Base-by-base conservation (phyloP, 2,329 filamentous ascomycete genomes). In the Oidium heveae region DNA sequence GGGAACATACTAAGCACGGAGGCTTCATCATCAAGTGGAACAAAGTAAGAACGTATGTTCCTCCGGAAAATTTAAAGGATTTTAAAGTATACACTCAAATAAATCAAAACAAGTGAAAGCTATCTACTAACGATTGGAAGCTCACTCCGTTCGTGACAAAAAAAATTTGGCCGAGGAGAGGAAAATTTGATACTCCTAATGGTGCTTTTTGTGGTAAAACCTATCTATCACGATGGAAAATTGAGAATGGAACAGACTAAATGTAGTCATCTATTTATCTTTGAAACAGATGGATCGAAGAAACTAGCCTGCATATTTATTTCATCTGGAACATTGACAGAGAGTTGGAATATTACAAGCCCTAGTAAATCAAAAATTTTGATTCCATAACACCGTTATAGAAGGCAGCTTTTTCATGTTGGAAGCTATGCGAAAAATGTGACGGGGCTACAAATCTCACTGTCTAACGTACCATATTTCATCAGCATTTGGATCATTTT, bases 1-100 rank as follows among this genome's bases (percentile, higher is more conserved):
- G 91, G 67, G 70, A 73, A 15, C 86, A 93, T 70, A 88, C 84
- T 55, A 84, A 84, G 66, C 77, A 79, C 66, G 91, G 89, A 68
- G 81, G 81, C 53, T 98, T 91, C 68, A 67, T 79, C 50, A 80
- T 96, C 60, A 84, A 96, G 60, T 94, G 76, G 74, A 69, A 73
- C 55, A 94, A 93, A 70, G 86, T 96, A 64, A 81, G 89, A 68
- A 94, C 88, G 55, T 98, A 87, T 67, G 82, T 84, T 55, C 85
- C 85, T 61, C 88, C 89, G 0, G 68, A 78, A 41, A 72, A 74
- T 50, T 67, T 93, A 57, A 72, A 74, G 24, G 73, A 75, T 6
- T 91, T 85, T 69, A 82, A 83, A 71, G 87, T 91, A 68, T 24
- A 71, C 60, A 7, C n/a, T 8, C n/a, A 5, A 16, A 4, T 15